Conservation (phyloP, 2,329 filamentous ascomycete species). For the Incumbomyces lentus region DNA sequence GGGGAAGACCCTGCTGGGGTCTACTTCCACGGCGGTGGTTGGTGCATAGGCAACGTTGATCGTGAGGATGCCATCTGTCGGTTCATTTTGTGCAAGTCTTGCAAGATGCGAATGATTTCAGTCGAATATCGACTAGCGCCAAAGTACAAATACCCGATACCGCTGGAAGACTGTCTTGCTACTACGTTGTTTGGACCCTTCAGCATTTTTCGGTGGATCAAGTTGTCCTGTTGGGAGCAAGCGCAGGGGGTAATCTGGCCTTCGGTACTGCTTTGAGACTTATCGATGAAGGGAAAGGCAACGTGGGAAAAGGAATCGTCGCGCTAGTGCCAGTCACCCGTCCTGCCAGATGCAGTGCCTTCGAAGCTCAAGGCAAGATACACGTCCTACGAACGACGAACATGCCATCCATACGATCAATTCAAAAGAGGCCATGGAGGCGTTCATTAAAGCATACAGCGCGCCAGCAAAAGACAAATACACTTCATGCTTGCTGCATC, state of each 20-base stretch:
- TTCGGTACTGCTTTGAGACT: constrained; percentile 27
- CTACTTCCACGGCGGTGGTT: constrained; percentile 29
- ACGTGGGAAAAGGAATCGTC: constrained; percentile 26
- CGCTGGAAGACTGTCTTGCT: constrained; percentile 12
- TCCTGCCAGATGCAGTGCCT: constrained; percentile 28
- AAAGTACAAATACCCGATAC: constrained; percentile 11
- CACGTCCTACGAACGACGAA: constrained; percentile 24
- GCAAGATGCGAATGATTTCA: constrained; percentile 23
- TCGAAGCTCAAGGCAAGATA: constrained; percentile 23
- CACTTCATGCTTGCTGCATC: constrained; percentile 1
- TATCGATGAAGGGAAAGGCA: constrained; percentile 25
- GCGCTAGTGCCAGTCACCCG: constrained; percentile 26
- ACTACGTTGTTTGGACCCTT: constrained; percentile 10
- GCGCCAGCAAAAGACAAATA: background rate
- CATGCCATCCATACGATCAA: constrained; percentile 28
- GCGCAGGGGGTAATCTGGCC: constrained; percentile 30
- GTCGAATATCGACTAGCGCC: constrained; percentile 26
- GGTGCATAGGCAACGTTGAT: constrained; percentile 24
- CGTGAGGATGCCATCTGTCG: constrained; percentile 26
- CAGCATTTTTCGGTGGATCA: constrained; percentile 14
- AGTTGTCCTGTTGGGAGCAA: constrained; percentile 25
- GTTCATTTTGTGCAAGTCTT: constrained; percentile 20
- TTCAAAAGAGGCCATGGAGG: constrained; percentile 25
- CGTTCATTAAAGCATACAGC: constrained; percentile 22
- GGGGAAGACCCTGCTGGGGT: constrained; percentile 21